These are phyloP conservation scores for Bolboschoenus planiculmis DNA, from an alignment of 176 grass and related monocot species.

Conservation along the genomic window DNA sequence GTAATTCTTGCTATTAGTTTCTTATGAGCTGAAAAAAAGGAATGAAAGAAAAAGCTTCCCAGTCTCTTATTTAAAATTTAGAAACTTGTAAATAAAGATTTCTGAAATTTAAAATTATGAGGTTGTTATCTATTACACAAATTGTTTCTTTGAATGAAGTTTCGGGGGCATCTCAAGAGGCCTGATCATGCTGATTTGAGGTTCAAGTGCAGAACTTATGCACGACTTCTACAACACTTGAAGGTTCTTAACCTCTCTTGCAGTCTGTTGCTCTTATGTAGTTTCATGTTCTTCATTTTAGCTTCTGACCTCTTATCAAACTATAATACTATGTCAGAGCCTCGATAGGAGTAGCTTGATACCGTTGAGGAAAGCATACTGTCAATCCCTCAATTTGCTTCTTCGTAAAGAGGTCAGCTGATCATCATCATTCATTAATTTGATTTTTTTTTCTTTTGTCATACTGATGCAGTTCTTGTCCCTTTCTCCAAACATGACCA, in stretches of 20 bases:
- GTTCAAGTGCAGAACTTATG: slow-evolving; percentile 98
- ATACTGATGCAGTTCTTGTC: not conserved
- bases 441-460: not conserved
- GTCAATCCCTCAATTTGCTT: slow-evolving; percentile 91
- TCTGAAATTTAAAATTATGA: not conserved
- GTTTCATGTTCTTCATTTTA: not conserved
- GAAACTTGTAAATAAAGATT: not conserved
- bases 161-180: slow-evolving; percentile 88
- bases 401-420: slow-evolving; percentile 87
- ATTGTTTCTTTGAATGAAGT: slow-evolving; percentile 37
- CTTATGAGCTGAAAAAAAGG: not conserved
- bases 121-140: not conserved
- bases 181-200: slow-evolving; percentile 98
- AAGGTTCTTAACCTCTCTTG: slow-evolving; percentile 51
- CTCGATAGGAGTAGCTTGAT: slow-evolving; percentile 89
- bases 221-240: slow-evolving; percentile 91
- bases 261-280: slow-evolving; percentile 11
- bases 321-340: slow-evolving; percentile 46
- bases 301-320: slow-evolving; percentile 22
- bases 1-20: not conserved
- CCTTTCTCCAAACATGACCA: not conserved
- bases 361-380: slow-evolving; percentile 90
- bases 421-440: slow-evolving; percentile 18
- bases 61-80: not conserved
- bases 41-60: slow-evolving; percentile 3